These are phyloP conservation scores for Stephania cephalantha DNA, from an alignment of 164 flowering plant genomes.

Conservation along the genomic window DNA sequence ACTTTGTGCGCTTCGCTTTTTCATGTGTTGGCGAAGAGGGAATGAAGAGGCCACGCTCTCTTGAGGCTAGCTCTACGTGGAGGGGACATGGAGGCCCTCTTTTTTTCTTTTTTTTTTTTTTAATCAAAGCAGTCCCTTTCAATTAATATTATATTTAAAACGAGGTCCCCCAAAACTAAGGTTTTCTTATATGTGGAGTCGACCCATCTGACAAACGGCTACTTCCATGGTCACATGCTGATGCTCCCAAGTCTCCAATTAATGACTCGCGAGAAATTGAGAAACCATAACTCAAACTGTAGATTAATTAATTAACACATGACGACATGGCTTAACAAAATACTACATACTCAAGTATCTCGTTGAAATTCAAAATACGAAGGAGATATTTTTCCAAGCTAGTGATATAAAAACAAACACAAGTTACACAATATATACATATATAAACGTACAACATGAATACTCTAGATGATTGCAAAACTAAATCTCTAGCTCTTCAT, in stretches of 20 bases:
- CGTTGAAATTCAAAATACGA: not conserved
- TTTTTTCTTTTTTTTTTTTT: not conserved
- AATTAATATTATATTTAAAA: not conserved
- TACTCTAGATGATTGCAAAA: too few species aligned
- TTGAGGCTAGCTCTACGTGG: not conserved
- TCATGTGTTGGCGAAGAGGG: not conserved
- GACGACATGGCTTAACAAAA: too few species aligned
- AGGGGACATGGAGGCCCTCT: not conserved
- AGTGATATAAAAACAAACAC: too few species aligned
- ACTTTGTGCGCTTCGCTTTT: not conserved
- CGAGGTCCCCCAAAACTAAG: not conserved
- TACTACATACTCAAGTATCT: too few species aligned
- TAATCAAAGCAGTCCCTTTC: not conserved
- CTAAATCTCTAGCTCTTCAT: too few species aligned
- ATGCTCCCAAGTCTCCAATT: not conserved
- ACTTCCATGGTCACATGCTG: conserved; percentile 15
- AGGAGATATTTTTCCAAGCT: too few species aligned
- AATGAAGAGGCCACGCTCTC: conserved; percentile 7
- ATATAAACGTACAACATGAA: too few species aligned
- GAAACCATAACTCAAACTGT: not conserved
- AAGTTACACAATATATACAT: too few species aligned
- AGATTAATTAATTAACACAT: too few species aligned
- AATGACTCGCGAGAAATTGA: not conserved
- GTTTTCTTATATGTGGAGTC: conserved; percentile 4
- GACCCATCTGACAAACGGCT: conserved; percentile 16